These are phyloP conservation scores for Botrytis sinoallii DNA, from an alignment of 2,329 filamentous ascomycete species.

Conservation along the genomic window DNA sequence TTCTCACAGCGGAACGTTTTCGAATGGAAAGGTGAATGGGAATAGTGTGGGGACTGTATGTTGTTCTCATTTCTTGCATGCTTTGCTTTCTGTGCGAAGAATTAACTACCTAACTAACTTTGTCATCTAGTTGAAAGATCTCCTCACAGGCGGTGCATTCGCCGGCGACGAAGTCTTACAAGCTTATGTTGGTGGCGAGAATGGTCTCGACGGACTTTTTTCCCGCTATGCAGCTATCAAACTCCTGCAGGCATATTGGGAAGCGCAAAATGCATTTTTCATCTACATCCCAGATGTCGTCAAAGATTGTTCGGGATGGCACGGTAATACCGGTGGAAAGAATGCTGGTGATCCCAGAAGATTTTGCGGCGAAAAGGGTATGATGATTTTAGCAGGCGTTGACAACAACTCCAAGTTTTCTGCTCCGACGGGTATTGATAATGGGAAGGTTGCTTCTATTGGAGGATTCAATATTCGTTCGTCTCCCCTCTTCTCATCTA, in stretches of 20 bases:
- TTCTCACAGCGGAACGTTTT: not conserved
- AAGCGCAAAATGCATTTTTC: slow-evolving; percentile 5
- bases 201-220: not conserved
- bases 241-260: not conserved
- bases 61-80: not conserved
- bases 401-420: not conserved
- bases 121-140: not conserved
- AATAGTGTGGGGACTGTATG: not conserved
- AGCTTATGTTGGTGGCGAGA: not conserved
- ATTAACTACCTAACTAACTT: not conserved
- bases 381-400: not conserved
- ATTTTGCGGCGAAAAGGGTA: not conserved
- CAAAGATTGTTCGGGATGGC: not conserved
- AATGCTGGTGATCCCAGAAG: not conserved
- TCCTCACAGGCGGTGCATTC: not conserved
- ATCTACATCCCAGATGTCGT: not conserved
- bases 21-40: not conserved
- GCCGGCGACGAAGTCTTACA: not conserved
- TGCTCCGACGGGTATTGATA: not conserved
- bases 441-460: not conserved
- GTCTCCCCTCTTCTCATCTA: not conserved
- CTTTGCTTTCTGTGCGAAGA: too few relatives aligned
- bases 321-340: not conserved
- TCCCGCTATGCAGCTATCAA: not conserved
- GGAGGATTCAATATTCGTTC: not conserved